Percentiles rank a stretch among this genome's conserved stretches.
Evolutionary conservation across 164 flowering plant genomes (phyloP).

Genomic region (Warburgia ugandensis): DNA sequence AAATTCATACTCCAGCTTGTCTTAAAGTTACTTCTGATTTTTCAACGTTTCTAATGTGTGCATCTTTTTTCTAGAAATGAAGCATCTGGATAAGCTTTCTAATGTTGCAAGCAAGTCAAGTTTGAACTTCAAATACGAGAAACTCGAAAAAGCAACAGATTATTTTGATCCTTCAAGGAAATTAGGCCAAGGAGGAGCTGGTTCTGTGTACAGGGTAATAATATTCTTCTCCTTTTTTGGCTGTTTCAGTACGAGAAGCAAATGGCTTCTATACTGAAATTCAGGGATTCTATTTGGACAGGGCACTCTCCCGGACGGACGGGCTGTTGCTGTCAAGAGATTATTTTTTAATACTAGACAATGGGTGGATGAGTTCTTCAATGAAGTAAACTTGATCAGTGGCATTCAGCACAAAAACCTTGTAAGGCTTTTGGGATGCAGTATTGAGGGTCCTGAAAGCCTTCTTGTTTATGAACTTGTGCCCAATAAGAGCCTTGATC

Average conservation of each 20-base stretch:
- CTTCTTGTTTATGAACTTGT: conserved; percentile 64
- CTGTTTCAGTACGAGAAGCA: neutral
- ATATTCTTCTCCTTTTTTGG: no score
- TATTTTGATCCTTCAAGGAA: conserved; percentile 33
- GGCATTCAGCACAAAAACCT: conserved; percentile 64
- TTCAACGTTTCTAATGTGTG: no score
- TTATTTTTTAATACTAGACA: conserved; percentile 66
- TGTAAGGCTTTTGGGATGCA: conserved; percentile 65
- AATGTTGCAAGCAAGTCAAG: no score
- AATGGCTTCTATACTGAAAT: neutral
- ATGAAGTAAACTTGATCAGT: conserved; percentile 70
- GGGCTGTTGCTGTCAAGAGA: conserved; percentile 77
- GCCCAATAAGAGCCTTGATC: conserved; percentile 60
- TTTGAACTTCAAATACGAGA: conserved; percentile 6
- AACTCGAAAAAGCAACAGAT: conserved; percentile 9
- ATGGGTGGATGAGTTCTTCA: conserved; percentile 66
- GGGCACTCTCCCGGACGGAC: conserved; percentile 74
- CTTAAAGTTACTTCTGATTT: neutral
- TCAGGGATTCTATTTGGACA: conserved; percentile 9
- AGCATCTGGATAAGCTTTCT: conserved; percentile 1
- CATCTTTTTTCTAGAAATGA: conserved; percentile 5
- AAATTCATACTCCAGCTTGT: no score
- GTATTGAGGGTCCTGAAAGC: conserved; percentile 75
- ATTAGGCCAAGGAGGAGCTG: conserved; percentile 82
- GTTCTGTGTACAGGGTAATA: conserved; percentile 72